Percentiles rank a stretch among this genome's conserved stretches.
phyloP scores from a whole-genome alignment of 805 yeast species.

The Kodamaea hsintzibuensis region DNA sequence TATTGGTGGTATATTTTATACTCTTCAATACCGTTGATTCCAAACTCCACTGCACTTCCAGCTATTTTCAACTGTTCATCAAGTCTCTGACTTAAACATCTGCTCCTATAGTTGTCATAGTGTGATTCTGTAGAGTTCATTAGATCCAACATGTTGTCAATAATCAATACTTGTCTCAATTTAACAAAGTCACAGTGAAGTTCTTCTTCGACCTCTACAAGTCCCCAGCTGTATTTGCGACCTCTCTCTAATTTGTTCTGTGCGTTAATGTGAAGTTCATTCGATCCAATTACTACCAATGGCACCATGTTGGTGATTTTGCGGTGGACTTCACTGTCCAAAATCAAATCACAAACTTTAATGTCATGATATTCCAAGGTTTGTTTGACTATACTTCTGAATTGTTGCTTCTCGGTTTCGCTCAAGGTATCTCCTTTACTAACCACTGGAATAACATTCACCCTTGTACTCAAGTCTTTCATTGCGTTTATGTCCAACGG shows the following conservation, averaged over 20 bases:
- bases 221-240: conserved; percentile 74
- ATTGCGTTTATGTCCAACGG: conserved; percentile 38
- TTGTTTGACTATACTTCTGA: conserved; percentile 26
- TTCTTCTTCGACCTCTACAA: conserved; percentile 77
- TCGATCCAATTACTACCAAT: conserved; percentile 71
- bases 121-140: conserved; percentile 74
- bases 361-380: conserved; percentile 27
- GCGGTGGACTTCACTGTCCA: conserved; percentile 25
- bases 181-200: conserved; percentile 73
- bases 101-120: conserved; percentile 67
- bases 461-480: conserved; percentile 33
- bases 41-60: neutral
- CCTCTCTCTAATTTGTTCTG: conserved; percentile 35
- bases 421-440: conserved; percentile 38
- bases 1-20: conserved; percentile 40
- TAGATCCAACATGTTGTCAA: conserved; percentile 74
- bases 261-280: conserved; percentile 24
- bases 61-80: conserved; percentile 14
- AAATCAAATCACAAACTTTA: conserved; percentile 31
- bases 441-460: conserved; percentile 41
- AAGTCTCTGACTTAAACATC: conserved; percentile 53
- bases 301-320: conserved; percentile 53
- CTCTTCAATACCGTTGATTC: conserved; percentile 30
- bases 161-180: conserved; percentile 64
- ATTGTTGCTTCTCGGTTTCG: conserved; percentile 23